Evolutionary conservation across 331 rosid genomes (phyloP), one percentile per base, ranked within the genome.

Genomic region (Acacia pycnantha): DNA sequence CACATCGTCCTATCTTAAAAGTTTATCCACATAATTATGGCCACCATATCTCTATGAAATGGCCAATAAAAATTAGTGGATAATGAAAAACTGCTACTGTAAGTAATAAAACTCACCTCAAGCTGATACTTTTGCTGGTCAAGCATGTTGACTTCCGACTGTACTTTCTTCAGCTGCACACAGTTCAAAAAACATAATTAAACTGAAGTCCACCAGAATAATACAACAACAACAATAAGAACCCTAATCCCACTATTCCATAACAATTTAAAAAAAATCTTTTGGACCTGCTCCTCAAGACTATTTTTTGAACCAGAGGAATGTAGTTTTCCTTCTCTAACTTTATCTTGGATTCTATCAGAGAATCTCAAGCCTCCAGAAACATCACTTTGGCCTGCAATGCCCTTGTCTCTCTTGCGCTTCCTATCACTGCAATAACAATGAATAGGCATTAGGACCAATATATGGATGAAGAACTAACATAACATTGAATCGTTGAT

Each of bases 141-240:
- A 88, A 89, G 89, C 79, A 64, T 40, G 72, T 75, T 69, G 78
- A 92, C 86, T 62, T 91, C 94, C 4, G 79, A 76, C 83, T 88
- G 88, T 78, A 91, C 89, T 84, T 86, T 88, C 88, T 89, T 88
- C 81, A 96, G 81, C 98, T 96, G 97, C 85, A 73, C 68, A 81
- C 3, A 78, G 73, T 82, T 79, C 82, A 83, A 84, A 71, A 40
- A 86, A 88, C 59, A 84, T 69, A 81, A 70, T 73, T 50, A 77
- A 77, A 77, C 41, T 79, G 26, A 75, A 59, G 47, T 46, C 44
- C 69, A 37, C 61, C 73, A 82, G 70, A 48, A 43, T 6, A 72
- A 77, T 81, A 59, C 15, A 54, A 19, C 12, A 46, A 46, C 51
- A 11, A 59, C 33, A 22, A 11, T 11, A 59, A 59, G 33, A 11